Percentiles rank a stretch among this genome's conserved stretches.
Evolutionary conservation across 2,329 filamentous ascomycete genomes (phyloP).

Genomic region (Exophiala lecanii-corni): DNA sequence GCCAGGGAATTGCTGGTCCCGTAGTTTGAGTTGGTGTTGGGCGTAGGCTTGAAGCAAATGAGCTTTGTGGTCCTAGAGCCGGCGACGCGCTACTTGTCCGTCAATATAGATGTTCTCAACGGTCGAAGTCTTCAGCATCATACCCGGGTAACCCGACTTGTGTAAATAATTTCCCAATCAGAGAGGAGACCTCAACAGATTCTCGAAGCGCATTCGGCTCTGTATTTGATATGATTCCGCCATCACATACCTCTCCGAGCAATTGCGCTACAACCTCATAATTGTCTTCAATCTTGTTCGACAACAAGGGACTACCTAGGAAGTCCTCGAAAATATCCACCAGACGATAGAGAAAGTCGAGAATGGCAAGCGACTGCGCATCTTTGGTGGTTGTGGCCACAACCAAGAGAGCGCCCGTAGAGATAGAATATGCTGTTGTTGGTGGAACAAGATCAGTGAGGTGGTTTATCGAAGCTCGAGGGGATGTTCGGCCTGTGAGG

Average conservation of each 20-base stretch:
- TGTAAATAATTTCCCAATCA: constrained; percentile 82
- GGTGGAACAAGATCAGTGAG: constrained; percentile 76
- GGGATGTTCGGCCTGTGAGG: constrained; percentile 76
- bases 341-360: constrained; percentile 91
- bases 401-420: constrained; percentile 83
- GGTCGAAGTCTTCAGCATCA: constrained; percentile 11
- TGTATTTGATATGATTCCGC: constrained; percentile 79
- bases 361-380: constrained; percentile 79
- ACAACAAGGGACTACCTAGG: constrained; percentile 77
- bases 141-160: constrained; percentile 79
- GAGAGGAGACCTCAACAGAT: constrained; percentile 83
- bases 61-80: constrained; percentile 36
- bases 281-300: constrained; percentile 78
- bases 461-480: constrained; percentile 82
- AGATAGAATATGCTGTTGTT: constrained; percentile 80
- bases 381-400: constrained; percentile 80
- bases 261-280: constrained; percentile 95
- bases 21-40: constrained; percentile 30
- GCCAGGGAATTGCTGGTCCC: constrained; percentile 70
- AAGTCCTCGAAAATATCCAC: constrained; percentile 94
- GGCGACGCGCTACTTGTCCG: constrained; percentile 37
- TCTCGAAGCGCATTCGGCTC: constrained; percentile 91
- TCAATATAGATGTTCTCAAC: constrained; percentile 1
- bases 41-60: constrained; percentile 38
- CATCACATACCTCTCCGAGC: constrained; percentile 93